Base-by-base conservation (phyloP, 345 rosid species). In the Citrus australasica region DNA sequence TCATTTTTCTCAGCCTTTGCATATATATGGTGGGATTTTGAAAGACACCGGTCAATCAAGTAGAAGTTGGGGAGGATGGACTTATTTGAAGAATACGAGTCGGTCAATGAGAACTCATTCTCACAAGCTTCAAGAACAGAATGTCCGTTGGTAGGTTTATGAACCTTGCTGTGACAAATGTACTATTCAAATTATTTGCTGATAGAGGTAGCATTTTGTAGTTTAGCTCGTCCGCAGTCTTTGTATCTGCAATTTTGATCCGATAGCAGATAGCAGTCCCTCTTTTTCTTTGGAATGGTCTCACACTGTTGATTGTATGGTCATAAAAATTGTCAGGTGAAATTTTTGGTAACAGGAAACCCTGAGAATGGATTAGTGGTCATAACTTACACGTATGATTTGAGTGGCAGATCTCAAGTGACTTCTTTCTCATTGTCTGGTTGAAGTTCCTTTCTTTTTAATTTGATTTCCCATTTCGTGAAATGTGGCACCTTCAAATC, bases 211-310 rank as follows among this genome's bases (percentile, higher is more conserved):
- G 67, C 8, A 37, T 13, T 60, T 46, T 7, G 10, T n/a, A 58
- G 21, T 63, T 2, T 3, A 17, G 21, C 21, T 27, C 48, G 33
- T 51, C 51, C 2, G 51, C 19, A 22, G 19, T 62, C 7, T 48
- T 40, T 5, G 4, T 24, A 51, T 65, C 64, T 51, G 64, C 71
- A 66, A 67, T 33, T 51, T 76, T 76, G 78, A 28, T 65, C 40
- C 7, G 16, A 16, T 64, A 32, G 51, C 48, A 30, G 51, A 76
- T 53, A 27, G 27, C 62, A 0, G 4, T 21, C 16, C 13, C 0
- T 4, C 6, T 14, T 46, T 27, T 4, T 4, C 22, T 25, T 59
- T 17, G 24, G 11, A 13, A 5, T 58, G 14, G 51, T 55, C 19
- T 3, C n/a, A 40, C 46, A 3, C 22, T 6, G 42, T 48, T 19